Conservation (phyloP, 164 flowering plant genomes). For the Nelumbo lutea region DNA sequence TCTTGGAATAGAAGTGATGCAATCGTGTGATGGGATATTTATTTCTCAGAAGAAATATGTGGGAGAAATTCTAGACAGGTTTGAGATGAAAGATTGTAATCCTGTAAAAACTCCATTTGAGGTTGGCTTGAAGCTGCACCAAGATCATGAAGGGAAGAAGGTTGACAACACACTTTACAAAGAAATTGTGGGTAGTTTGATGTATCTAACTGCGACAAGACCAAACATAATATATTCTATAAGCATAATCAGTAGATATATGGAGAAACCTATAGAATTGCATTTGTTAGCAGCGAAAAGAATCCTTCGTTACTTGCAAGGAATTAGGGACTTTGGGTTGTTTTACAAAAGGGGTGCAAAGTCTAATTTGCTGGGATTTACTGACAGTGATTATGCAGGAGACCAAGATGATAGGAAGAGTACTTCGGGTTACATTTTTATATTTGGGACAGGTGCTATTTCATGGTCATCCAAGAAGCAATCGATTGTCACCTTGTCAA, state of each 20-base stretch:
- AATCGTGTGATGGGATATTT: not conserved
- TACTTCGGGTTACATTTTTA: not conserved
- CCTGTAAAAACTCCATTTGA: not conserved
- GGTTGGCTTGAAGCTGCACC: slow-evolving; percentile 2
- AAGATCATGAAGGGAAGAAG: slow-evolving; percentile 2
- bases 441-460: slow-evolving; percentile 1
- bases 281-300: slow-evolving; percentile 6
- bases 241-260: slow-evolving; percentile 1
- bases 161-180: slow-evolving; percentile 3
- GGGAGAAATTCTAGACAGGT: slow-evolving; percentile 6
- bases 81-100: slow-evolving; percentile 4
- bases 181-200: too few relatives aligned
- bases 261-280: not conserved
- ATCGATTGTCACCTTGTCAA: too few relatives aligned
- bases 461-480: too few relatives aligned
- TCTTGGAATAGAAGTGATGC: slow-evolving; percentile 3
- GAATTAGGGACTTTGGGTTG: not conserved
- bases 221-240: slow-evolving; percentile 1
- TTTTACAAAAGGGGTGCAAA: too few relatives aligned
- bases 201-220: slow-evolving; percentile 3
- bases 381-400: too few relatives aligned
- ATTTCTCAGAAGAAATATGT: slow-evolving; percentile 8
- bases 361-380: not conserved
- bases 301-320: not conserved
- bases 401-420: too few relatives aligned